These are phyloP conservation scores for Pseudogymnoascus sp. DNA, from an alignment of 2,329 filamentous ascomycete genomes.

Conservation along the genomic window DNA sequence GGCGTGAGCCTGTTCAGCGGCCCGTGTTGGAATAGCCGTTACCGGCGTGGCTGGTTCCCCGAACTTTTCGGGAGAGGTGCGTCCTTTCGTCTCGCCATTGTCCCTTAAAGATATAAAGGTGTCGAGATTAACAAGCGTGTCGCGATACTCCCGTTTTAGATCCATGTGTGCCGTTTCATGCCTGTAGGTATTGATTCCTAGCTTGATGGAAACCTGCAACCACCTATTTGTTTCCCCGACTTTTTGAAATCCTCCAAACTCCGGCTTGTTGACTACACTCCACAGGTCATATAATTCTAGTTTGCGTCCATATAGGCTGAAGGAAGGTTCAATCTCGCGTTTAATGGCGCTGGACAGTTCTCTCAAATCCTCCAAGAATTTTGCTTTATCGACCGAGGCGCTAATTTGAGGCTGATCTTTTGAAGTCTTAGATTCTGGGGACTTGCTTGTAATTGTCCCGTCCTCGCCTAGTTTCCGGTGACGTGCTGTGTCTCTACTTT, in stretches of 20 bases:
- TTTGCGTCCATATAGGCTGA: conserved; percentile 19
- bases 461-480: neutral
- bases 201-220: conserved; percentile 21
- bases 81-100: conserved; percentile 18
- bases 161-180: neutral
- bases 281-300: conserved; percentile 25
- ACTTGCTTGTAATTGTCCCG: neutral
- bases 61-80: conserved; percentile 15
- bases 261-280: conserved; percentile 21
- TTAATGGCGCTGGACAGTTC: conserved; percentile 13
- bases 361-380: conserved; percentile 18
- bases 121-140: neutral
- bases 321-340: conserved; percentile 18
- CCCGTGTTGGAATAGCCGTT: neutral
- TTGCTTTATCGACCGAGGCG: conserved; percentile 10
- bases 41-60: conserved; percentile 14
- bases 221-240: conserved; percentile 19
- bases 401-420: neutral
- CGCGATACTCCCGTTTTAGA: neutral
- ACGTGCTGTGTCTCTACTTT: conserved; percentile 16
- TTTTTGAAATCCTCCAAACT: conserved; percentile 22
- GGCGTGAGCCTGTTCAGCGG: neutral
- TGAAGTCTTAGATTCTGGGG: neutral
- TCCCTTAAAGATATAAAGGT: neutral
- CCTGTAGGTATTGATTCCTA: neutral